Base-by-base conservation (phyloP, 257 asterid genomes). In the Orobanche coerulescens region DNA sequence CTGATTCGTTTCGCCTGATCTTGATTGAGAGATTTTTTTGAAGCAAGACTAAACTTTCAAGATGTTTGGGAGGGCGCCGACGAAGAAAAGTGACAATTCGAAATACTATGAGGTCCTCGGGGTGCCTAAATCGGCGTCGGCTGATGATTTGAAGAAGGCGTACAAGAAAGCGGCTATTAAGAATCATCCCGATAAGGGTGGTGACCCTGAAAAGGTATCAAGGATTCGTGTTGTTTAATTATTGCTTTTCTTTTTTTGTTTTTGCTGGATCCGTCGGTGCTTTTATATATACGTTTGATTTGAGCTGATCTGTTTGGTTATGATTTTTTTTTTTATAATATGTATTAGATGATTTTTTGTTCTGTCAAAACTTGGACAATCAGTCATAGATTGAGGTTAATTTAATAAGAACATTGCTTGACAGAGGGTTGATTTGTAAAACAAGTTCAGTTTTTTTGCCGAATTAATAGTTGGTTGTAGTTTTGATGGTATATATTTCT, bases 101-200 rank as follows among this genome's bases (percentile, higher is more conserved):
- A 70, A 67, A 70, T 79, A 79, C 55, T 79, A 79, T 48, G 84
- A 79, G 67, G 18, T 76, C 3, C 77, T 79, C 0, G 84, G 84
- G 6, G 94, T 88, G 37, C 75, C 92, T 0, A 84, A 84, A 66
- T 76, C 72, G 62, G 94, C 86, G 44, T 58, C 81, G 28, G 81
- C 72, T 0, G 92, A 88, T 48, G 96, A 84, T 66, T 74, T 88
- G 58, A 88, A 88, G 81, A 88, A 88, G 75, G 94, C 96, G 28
- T 88, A 88, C 67, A 79, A 70, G 65, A 88, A 85, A 68, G 89
- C 94, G 7, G 96, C 96, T 13, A 88, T 88, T 18, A 88, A 88
- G 66, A 84, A 88, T 28, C 96, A 88, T 73, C 96, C 94, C 6
- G 94, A 85, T 49, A 88, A 88, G 81, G 94, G 96, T 12, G 94